Evolutionary conservation across 2,329 filamentous ascomycete species (phyloP).

Genomic region (Ustilaginoidea virens): DNA sequence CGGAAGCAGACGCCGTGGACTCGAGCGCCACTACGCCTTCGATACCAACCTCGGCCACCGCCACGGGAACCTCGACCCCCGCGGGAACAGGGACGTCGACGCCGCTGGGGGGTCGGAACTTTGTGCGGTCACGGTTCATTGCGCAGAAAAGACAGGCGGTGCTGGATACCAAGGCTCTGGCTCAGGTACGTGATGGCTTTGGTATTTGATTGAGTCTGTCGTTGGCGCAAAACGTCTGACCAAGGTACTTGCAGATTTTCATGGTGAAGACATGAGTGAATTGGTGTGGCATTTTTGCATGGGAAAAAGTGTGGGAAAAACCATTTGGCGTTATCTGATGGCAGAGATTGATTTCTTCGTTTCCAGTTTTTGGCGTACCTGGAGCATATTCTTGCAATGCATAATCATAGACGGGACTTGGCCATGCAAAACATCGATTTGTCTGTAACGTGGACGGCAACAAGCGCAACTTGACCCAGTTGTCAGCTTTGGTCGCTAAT

Average conservation of each 20-base stretch:
- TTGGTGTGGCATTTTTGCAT: too few species aligned
- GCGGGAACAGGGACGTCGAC: conserved; percentile 28
- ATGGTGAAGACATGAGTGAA: conserved; percentile 40
- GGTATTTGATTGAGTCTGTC: neutral
- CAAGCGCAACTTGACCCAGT: too few species aligned
- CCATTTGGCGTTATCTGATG: too few species aligned
- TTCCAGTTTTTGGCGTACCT: too few species aligned
- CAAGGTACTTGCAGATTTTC: conserved; percentile 37
- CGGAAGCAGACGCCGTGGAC: conserved; percentile 14
- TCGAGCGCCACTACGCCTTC: conserved; percentile 6
- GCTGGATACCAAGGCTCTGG: conserved; percentile 66
- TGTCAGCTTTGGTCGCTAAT: too few species aligned
- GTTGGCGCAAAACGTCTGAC: too few species aligned
- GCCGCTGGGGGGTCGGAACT: conserved; percentile 45
- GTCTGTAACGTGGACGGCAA: too few species aligned
- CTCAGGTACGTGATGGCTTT: conserved; percentile 47
- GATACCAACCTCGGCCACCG: conserved; percentile 13
- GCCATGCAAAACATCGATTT: too few species aligned
- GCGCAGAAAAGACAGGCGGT: conserved; percentile 75
- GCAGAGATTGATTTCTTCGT: too few species aligned
- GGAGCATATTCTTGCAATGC: too few species aligned
- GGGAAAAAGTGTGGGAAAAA: too few species aligned
- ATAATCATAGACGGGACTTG: too few species aligned
- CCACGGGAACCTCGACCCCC: conserved; percentile 21
- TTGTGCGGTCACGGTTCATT: conserved; percentile 69